These are phyloP conservation scores for Paxillus involutus DNA, from an alignment of 768 basidiomycete genomes.

Conservation along the genomic window DNA sequence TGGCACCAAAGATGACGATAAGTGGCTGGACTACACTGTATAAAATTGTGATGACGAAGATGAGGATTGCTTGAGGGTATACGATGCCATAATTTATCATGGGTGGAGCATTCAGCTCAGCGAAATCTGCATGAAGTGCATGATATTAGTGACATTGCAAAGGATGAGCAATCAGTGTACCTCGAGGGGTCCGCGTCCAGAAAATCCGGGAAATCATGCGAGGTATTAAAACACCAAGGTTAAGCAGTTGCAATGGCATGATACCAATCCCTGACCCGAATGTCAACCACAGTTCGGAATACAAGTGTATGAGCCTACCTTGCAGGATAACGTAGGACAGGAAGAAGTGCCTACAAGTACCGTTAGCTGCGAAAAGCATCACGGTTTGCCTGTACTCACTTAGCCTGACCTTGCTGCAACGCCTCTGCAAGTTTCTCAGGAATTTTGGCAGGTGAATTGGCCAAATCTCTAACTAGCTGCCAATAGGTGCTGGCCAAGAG, in stretches of 20 bases:
- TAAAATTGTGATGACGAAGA: constrained; percentile 92
- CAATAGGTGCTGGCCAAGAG: constrained; percentile 89
- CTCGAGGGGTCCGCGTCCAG: constrained; percentile 87
- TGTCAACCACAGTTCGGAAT: constrained; percentile 2
- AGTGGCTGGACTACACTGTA: constrained; percentile 97
- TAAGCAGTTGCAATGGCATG: constrained; percentile 94
- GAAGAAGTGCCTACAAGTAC: constrained; percentile 66
- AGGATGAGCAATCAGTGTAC: constrained; percentile 37
- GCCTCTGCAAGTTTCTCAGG: constrained; percentile 90
- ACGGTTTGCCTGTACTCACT: constrained; percentile 35
- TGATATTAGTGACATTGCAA: background rate
- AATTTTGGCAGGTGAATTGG: constrained; percentile 90
- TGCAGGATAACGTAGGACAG: constrained; percentile 83
- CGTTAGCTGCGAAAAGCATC: constrained; percentile 11
- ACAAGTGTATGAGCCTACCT: constrained; percentile 40
- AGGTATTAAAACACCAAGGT: constrained; percentile 85
- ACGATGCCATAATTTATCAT: constrained; percentile 98
- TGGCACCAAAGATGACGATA: constrained; percentile 91
- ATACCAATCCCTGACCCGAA: constrained; percentile 70
- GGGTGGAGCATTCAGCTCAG: constrained; percentile 94
- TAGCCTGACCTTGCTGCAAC: constrained; percentile 73
- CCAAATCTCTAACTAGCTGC: constrained; percentile 88
- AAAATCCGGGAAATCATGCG: constrained; percentile 73
- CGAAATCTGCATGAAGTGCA: constrained; percentile 69
- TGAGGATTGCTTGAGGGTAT: constrained; percentile 94